Percentiles rank a stretch among this genome's conserved stretches.
Conservation (phyloP, 805 yeast species). For the Scheffersomyces spartinae region DNA sequence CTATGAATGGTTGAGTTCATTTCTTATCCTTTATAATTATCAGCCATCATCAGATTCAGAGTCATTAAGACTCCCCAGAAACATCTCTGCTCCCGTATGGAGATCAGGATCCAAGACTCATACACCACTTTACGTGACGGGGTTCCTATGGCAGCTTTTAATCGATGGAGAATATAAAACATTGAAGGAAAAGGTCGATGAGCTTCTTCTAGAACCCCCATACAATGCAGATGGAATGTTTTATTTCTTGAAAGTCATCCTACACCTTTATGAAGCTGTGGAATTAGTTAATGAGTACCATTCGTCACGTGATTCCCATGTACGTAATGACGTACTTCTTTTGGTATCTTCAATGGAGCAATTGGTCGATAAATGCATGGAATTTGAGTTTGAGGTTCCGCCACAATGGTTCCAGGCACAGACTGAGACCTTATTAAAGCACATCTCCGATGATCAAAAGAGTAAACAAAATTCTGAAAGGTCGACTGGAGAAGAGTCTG, state of each 20-base stretch:
- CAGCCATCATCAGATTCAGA: slow-evolving; percentile 4
- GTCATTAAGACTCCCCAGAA: not conserved
- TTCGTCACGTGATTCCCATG: too few relatives aligned
- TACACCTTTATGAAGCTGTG: slow-evolving; percentile 14
- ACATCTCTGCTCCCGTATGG: slow-evolving; percentile 23
- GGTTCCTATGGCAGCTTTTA: slow-evolving; percentile 32
- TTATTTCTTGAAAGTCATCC: slow-evolving; percentile 21
- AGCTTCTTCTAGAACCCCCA: slow-evolving; percentile 31
- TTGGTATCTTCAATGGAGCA: too few relatives aligned
- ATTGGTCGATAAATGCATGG: too few relatives aligned
- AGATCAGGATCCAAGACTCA: slow-evolving; percentile 27
- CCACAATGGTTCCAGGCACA: too few relatives aligned
- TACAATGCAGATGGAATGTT: slow-evolving; percentile 29
- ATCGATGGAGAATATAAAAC: slow-evolving; percentile 20
- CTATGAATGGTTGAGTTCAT: slow-evolving; percentile 25
- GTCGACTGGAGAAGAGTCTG: not conserved
- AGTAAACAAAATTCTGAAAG: not conserved
- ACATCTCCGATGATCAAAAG: not conserved
- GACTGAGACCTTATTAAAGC: too few relatives aligned
- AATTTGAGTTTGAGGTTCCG: slow-evolving; percentile 1
- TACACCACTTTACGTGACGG: slow-evolving; percentile 29
- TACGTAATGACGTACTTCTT: too few relatives aligned
- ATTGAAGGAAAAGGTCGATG: slow-evolving; percentile 23
- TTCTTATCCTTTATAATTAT: slow-evolving; percentile 8
- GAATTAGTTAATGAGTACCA: slow-evolving; percentile 8